phyloP scores from a whole-genome alignment of 192 early-diverging fungal species.

The Gonapodya prolifera region DNA sequence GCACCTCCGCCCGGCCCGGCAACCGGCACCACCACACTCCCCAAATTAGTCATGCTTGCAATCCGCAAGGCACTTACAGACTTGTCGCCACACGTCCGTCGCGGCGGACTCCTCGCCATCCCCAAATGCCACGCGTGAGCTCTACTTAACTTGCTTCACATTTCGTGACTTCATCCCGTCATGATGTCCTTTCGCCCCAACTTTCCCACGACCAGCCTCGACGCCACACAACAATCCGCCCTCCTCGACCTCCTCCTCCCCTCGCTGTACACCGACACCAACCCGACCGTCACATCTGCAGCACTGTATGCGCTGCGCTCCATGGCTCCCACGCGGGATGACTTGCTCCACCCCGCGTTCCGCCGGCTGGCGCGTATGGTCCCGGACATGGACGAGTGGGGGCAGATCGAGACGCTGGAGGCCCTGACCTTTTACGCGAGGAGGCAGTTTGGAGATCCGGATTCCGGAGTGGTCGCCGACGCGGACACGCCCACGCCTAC shows the following conservation, averaged over 20 bases:
- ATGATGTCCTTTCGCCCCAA: background rate
- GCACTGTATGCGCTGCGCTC: background rate
- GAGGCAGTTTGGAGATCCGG: constrained; percentile 36
- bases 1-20: background rate
- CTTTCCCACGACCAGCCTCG: background rate
- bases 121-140: constrained; percentile 66
- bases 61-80: constrained; percentile 79
- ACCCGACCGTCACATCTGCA: background rate
- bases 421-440: constrained; percentile 69
- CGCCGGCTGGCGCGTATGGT: constrained; percentile 77
- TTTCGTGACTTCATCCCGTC: background rate
- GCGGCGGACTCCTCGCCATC: constrained; percentile 80
- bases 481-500: background rate
- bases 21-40: background rate
- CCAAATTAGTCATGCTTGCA: constrained; percentile 53
- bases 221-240: background rate
- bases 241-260: background rate
- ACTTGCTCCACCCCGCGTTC: constrained; percentile 79
- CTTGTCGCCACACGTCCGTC: constrained; percentile 83
- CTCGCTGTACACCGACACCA: background rate
- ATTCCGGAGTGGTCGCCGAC: constrained; percentile 17
- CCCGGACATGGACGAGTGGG: constrained; percentile 90
- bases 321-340: constrained; percentile 20
- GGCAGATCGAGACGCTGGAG: constrained; percentile 72
- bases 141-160: background rate